Evolutionary conservation across 2,329 filamentous ascomycete species (phyloP), one percentile per base, ranked within the genome.

Genomic region (Fonsecaea pugnacius): DNA sequence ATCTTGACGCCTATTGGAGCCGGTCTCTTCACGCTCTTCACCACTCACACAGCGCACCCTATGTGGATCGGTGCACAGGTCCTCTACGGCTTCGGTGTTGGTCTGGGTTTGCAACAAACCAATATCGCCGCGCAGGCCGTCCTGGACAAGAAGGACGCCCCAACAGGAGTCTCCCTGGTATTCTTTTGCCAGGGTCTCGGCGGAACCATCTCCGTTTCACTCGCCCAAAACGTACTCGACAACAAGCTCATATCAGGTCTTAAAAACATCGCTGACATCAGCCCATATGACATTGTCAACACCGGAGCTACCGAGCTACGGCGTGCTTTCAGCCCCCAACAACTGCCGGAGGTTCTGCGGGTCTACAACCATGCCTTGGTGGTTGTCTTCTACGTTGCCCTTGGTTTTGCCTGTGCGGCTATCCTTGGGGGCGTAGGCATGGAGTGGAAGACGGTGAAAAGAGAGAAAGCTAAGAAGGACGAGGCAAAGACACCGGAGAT

Each of bases 111-210:
- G 5, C 68, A 73, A 59, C 62, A 73, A 70, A 68, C 71, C n/a
- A 70, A 67, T 40, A 70, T 74, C 60, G 73, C 73, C 12, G 70
- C 73, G 27, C 72, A 73, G 66, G 71, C 69, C 54, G 64, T 71
- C 16, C 68, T 75, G 7, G 30, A 70, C 6, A 43, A 67, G 4
- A 62, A 67, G 24, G 71, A 74, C 51, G 73, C 73, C 33, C 54
- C 73, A 24, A 63, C 66, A 2, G 73, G 69, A 38, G 72, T 73
- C 66, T 69, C 73, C 2, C 67, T 75, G 53, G 60, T 75, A n/a
- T 72, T 75, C n/a, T 75, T 74, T 48, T 69, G 66, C 52, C 77
- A 78, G 58, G 76, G 75, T 54, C 67, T 79, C 4, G 71, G 73
- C 16, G 73, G 63, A 1, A 70, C 77, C 0, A 70, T 74, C 14